Evolutionary conservation across 179 eudicot species (phyloP).

Genomic region (Patellifolia procumbens): DNA sequence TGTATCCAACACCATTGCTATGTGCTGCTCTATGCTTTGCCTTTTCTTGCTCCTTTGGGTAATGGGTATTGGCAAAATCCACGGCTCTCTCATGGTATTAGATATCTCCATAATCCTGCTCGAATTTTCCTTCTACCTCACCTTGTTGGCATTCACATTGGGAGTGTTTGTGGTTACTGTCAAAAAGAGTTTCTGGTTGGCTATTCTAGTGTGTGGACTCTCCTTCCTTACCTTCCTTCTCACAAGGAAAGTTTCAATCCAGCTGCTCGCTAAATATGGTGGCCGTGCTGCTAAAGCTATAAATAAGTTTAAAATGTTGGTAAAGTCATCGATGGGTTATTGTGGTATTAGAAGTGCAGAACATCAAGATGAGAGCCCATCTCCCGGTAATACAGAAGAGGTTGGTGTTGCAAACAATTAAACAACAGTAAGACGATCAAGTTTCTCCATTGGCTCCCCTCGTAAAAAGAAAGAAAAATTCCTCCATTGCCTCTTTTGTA

Average conservation of each 20-base stretch:
- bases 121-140: neutral
- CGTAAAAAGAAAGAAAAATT: too few relatives aligned
- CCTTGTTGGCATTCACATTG: neutral
- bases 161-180: neutral
- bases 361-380: too few relatives aligned
- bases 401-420: too few relatives aligned
- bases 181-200: neutral
- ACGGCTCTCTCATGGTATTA: neutral
- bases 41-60: conserved; percentile 8
- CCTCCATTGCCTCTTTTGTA: too few relatives aligned
- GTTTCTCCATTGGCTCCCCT: too few relatives aligned
- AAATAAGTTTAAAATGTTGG: neutral
- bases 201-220: neutral
- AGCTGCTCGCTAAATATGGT: neutral
- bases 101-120: neutral
- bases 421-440: too few relatives aligned
- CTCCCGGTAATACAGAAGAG: too few relatives aligned
- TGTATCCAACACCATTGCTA: neutral
- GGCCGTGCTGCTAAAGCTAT: neutral
- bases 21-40: conserved; percentile 11
- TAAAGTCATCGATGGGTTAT: neutral
- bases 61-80: conserved; percentile 1
- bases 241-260: neutral
- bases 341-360: neutral
- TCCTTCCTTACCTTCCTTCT: neutral